These are phyloP conservation scores for Seiridium unicorne DNA, from an alignment of 2,329 filamentous ascomycete species.

Conservation along the genomic window DNA sequence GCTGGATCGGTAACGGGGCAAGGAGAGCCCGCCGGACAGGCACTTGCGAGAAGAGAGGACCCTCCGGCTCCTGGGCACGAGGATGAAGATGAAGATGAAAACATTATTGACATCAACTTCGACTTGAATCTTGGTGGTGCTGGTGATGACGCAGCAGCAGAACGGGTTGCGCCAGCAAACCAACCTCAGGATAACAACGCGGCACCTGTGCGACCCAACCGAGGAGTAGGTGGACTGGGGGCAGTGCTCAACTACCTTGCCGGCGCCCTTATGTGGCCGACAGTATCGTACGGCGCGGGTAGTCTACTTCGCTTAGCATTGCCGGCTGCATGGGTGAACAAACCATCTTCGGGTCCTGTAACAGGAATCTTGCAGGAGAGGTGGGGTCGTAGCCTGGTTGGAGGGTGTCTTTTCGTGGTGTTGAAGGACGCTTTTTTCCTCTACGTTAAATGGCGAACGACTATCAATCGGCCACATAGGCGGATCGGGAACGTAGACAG, in stretches of 20 bases:
- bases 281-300: constrained; percentile 76
- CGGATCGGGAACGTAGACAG: constrained; percentile 51
- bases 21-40: constrained; percentile 3
- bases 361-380: constrained; percentile 74
- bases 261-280: constrained; percentile 71
- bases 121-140: constrained; percentile 9
- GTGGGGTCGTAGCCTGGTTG: constrained; percentile 87
- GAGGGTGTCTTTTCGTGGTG: constrained; percentile 85
- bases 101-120: constrained; percentile 19
- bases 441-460: constrained; percentile 63
- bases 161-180: background rate
- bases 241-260: constrained; percentile 44
- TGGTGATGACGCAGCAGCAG: constrained; percentile 1
- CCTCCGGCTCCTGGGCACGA: background rate
- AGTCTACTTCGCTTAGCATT: constrained; percentile 68
- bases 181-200: constrained; percentile 1
- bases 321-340: constrained; percentile 65
- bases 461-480: constrained; percentile 53
- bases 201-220: constrained; percentile 1
- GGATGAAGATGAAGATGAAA: background rate
- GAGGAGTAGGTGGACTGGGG: background rate
- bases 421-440: constrained; percentile 67
- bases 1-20: constrained; percentile 34
- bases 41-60: background rate
- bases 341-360: constrained; percentile 25